A percentile compares a stretch with the other conserved stretches of the same genome.
Evolutionary conservation across 2,329 filamentous ascomycete species (phyloP).

Genomic region (Xylaria sp.): DNA sequence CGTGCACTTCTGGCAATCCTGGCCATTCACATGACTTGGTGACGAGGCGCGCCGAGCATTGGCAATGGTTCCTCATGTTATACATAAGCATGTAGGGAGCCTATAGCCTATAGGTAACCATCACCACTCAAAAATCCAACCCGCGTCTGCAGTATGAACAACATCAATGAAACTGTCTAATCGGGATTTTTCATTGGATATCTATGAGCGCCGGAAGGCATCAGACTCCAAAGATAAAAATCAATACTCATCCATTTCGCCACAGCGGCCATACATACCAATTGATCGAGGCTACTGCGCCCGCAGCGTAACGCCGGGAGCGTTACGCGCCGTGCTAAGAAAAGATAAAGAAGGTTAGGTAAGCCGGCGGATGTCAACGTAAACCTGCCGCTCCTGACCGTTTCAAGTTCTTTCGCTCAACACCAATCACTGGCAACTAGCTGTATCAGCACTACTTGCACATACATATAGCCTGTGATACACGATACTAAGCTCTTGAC

Average conservation of each 20-base stretch:
- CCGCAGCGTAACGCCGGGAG: conserved; percentile 28
- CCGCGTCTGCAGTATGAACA: neutral
- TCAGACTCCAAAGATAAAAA: neutral
- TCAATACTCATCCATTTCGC: conserved; percentile 10
- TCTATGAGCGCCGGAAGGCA: neutral
- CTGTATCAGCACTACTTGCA: too few species aligned
- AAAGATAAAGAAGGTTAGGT: neutral
- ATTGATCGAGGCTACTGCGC: conserved; percentile 8
- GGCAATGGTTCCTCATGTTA: neutral
- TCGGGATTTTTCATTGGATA: conserved; percentile 1
- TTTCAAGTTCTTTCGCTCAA: conserved; percentile 22
- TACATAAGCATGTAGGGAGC: neutral
- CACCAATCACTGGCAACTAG: conserved; percentile 13
- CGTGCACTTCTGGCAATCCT: neutral
- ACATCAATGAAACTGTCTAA: neutral
- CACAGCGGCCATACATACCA: conserved; percentile 15
- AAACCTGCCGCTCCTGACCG: conserved; percentile 12
- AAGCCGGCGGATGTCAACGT: neutral
- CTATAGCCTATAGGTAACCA: neutral
- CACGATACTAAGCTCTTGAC: too few species aligned
- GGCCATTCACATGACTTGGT: neutral
- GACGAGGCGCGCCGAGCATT: conserved; percentile 22
- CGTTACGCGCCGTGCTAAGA: conserved; percentile 25
- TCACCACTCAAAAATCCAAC: too few species aligned
- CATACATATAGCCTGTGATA: too few species aligned